Conservation (phyloP, 2,329 filamentous ascomycete species). For the Arthroderma sp. region DNA sequence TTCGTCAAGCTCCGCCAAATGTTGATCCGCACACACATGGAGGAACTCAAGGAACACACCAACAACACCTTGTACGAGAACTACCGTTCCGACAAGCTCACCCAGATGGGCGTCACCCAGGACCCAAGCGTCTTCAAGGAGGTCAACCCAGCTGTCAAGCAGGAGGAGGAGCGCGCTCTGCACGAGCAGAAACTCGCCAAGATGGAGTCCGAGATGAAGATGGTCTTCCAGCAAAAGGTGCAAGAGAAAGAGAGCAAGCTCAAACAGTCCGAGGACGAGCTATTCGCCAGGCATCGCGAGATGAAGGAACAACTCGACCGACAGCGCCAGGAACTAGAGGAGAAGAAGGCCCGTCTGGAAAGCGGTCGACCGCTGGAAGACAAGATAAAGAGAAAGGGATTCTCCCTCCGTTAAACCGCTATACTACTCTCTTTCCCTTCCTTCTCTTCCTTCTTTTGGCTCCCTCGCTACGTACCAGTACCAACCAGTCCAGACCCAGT, state of each 20-base stretch:
- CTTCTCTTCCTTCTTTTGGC: constrained; percentile 14
- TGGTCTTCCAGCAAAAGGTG: constrained; percentile 99
- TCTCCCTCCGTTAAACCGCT: constrained; percentile 75
- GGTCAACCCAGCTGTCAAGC: constrained; percentile 99
- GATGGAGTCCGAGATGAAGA: constrained; percentile 99
- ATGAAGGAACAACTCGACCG: constrained; percentile 99
- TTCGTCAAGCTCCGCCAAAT: constrained; percentile 99
- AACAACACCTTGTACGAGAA: constrained; percentile 99
- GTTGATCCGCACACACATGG: constrained; percentile 99
- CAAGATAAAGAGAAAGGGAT: constrained; percentile 97
- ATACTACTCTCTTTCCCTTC: background rate
- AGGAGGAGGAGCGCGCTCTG: constrained; percentile 93
- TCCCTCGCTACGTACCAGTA: constrained; percentile 17
- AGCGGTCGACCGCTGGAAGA: constrained; percentile 92
- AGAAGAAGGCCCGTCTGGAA: constrained; percentile 95
- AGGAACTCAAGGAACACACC: constrained; percentile 99
- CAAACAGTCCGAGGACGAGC: constrained; percentile 97
- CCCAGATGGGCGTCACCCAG: constrained; percentile 94
- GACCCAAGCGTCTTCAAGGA: constrained; percentile 99
- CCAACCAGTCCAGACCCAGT: background rate
- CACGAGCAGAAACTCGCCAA: constrained; percentile 99
- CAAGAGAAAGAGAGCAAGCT: constrained; percentile 99
- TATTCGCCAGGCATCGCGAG: constrained; percentile 94
- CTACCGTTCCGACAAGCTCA: constrained; percentile 99
- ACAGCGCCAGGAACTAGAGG: constrained; percentile 87